These are phyloP conservation scores for Achaetomiella virescens DNA, from an alignment of 495 filamentous ascomycete genomes.

Conservation along the genomic window DNA sequence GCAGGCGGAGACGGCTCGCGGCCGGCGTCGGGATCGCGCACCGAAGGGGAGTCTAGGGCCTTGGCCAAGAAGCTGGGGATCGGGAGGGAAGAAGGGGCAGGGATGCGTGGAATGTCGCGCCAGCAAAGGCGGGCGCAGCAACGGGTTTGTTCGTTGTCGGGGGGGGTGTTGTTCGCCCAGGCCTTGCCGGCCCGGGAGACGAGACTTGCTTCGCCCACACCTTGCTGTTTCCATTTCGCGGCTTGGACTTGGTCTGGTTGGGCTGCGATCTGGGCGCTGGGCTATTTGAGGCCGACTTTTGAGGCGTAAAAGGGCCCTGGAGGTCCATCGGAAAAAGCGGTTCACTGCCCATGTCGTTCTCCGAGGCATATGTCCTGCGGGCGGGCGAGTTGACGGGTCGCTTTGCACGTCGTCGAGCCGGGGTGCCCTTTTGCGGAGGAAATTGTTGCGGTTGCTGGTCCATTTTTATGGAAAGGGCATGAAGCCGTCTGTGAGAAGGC, in stretches of 20 bases:
- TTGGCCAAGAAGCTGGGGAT: conserved; percentile 90
- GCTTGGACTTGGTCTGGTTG: conserved; percentile 20
- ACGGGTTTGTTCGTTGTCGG: conserved; percentile 29
- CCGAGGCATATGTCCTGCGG: conserved; percentile 42
- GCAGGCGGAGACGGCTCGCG: conserved; percentile 34
- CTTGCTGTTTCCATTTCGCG: conserved; percentile 29
- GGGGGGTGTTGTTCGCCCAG: conserved; percentile 38
- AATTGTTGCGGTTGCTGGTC: conserved; percentile 20
- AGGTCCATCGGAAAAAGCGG: conserved; percentile 20
- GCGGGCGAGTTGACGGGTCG: conserved; percentile 30
- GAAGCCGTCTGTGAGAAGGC: background rate
- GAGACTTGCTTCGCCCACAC: conserved; percentile 26
- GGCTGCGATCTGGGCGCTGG: conserved; percentile 22
- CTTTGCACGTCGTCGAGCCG: conserved; percentile 37
- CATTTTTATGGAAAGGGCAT: conserved; percentile 17
- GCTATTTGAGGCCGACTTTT: conserved; percentile 24
- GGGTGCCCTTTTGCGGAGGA: conserved; percentile 27
- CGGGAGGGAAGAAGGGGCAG: conserved; percentile 85
- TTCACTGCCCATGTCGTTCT: conserved; percentile 39
- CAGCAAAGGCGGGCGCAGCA: conserved; percentile 68
- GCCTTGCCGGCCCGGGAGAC: conserved; percentile 32
- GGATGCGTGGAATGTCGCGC: conserved; percentile 95
- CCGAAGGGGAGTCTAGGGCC: conserved; percentile 54
- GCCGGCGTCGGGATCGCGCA: conserved; percentile 27
- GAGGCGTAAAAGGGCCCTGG: conserved; percentile 33